Percentiles rank a stretch among this genome's conserved stretches.
Conservation (phyloP, 208 protist genomes). For the Angomonas deanei region DNA sequence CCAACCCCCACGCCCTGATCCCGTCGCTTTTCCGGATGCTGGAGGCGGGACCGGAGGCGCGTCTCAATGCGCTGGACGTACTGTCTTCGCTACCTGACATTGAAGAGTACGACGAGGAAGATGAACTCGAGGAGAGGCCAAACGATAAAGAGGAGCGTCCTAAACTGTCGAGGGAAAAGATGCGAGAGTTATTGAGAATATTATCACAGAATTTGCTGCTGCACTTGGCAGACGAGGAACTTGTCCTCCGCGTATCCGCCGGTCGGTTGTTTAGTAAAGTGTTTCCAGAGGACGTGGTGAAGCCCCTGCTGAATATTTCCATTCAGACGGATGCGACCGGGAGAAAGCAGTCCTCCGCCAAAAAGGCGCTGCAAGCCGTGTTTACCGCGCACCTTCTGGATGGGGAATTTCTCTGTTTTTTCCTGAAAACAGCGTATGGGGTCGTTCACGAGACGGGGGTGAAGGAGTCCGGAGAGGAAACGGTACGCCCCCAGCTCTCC, state of each 20-base stretch:
- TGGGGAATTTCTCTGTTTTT: constrained; percentile 25
- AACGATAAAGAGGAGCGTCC: neutral
- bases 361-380: constrained; percentile 39
- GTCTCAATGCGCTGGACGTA: constrained; percentile 71
- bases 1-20: constrained; percentile 58
- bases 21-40: constrained; percentile 74
- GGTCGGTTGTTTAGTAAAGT: constrained; percentile 74
- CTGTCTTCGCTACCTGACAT: constrained; percentile 51
- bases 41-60: constrained; percentile 34
- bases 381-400: constrained; percentile 38
- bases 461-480: neutral
- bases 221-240: constrained; percentile 70
- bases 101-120: neutral
- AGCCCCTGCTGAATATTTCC: constrained; percentile 54
- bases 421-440: constrained; percentile 23
- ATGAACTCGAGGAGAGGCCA: neutral
- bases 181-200: constrained; percentile 52
- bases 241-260: constrained; percentile 58
- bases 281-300: constrained; percentile 59
- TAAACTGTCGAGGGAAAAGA: constrained; percentile 3
- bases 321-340: constrained; percentile 41
- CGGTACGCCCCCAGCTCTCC: neutral
- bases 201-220: constrained; percentile 71
- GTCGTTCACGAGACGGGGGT: neutral
- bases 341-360: constrained; percentile 40